Evolutionary conservation across 148 eudicot species (phyloP).

Genomic region (Dysphania ambrosioides): DNA sequence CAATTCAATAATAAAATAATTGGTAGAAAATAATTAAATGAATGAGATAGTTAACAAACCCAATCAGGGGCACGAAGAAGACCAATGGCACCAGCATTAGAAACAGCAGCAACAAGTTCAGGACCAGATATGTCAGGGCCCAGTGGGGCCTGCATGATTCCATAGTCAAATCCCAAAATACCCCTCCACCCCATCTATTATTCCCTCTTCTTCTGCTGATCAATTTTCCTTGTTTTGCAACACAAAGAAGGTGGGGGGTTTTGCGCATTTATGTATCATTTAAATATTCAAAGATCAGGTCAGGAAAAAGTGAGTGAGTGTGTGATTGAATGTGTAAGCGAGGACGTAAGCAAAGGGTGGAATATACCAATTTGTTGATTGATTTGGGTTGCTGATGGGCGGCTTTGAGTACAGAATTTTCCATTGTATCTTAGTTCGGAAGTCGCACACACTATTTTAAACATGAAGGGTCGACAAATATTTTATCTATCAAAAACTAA

Average conservation of each 20-base stretch:
- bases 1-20: not conserved
- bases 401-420: not conserved
- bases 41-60: conserved; percentile 33
- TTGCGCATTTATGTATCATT: not conserved
- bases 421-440: not conserved
- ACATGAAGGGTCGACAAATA: too few relatives aligned
- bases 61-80: conserved; percentile 89
- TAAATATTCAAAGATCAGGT: not conserved
- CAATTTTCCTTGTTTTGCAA: not conserved
- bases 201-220: not conserved
- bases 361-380: not conserved
- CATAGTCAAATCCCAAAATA: conserved; percentile 82
- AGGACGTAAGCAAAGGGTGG: conserved; percentile 20
- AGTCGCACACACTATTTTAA: too few relatives aligned
- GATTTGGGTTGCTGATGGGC: not conserved
- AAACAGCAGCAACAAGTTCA: conserved; percentile 85
- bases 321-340: conserved; percentile 18
- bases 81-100: conserved; percentile 82
- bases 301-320: not conserved
- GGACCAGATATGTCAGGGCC: conserved; percentile 96
- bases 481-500: too few relatives aligned
- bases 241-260: not conserved
- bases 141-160: conserved; percentile 79
- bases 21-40: not conserved
- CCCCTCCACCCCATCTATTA: conserved; percentile 79